phyloP scores from a whole-genome alignment of 345 rosid genomes.

The Melaleuca quinquenervia region DNA sequence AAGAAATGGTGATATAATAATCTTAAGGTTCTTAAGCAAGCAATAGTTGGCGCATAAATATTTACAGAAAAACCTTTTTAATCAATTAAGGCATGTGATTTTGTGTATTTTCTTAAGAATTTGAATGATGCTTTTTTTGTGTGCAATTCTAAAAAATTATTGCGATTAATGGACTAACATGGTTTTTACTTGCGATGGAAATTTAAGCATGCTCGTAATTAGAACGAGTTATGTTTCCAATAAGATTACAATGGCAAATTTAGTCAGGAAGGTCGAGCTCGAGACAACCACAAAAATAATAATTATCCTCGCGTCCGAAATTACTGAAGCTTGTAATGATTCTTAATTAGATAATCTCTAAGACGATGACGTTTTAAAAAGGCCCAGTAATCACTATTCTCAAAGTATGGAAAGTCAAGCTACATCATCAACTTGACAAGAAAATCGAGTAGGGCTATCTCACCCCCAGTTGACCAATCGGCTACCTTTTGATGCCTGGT shows the following conservation, averaged over 20 bases:
- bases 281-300: neutral
- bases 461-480: neutral
- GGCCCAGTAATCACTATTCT: neutral
- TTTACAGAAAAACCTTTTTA: neutral
- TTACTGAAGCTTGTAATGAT: neutral
- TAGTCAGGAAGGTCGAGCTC: neutral
- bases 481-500: neutral
- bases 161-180: neutral
- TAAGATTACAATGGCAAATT: neutral
- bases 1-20: too few relatives aligned
- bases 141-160: neutral
- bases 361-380: neutral
- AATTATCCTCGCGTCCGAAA: neutral
- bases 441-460: fast-evolving
- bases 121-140: fast-evolving
- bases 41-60: neutral
- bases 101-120: neutral
- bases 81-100: neutral
- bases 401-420: neutral
- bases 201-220: neutral
- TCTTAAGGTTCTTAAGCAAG: neutral
- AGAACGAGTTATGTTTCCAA: neutral
- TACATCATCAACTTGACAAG: neutral
- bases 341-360: neutral
- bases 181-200: fast-evolving